Conservation (phyloP, 148 eudicot species). For the Chenopodium suecicum region DNA sequence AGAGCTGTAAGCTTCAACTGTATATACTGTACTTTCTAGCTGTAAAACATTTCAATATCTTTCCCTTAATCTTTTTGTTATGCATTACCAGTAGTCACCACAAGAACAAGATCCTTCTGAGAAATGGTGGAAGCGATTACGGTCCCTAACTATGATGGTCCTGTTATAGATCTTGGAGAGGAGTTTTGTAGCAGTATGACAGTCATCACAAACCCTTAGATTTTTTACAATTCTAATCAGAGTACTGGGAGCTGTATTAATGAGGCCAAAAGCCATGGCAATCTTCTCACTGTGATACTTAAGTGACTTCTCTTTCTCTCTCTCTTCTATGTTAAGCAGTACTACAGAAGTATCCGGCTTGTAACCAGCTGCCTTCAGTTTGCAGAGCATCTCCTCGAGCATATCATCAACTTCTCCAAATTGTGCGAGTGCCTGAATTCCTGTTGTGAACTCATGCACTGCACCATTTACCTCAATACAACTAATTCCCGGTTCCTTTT, state of each 20-base stretch:
- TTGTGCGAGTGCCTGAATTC: constrained; percentile 46
- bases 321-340: constrained; percentile 27
- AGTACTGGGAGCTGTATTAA: constrained; percentile 28
- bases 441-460: constrained; percentile 48
- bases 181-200: constrained; percentile 37
- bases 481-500: constrained; percentile 61
- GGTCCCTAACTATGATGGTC: constrained; percentile 33
- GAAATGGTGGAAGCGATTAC: constrained; percentile 42
- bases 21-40: constrained; percentile 14
- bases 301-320: constrained; percentile 32
- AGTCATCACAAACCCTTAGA: constrained; percentile 39
- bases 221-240: constrained; percentile 40
- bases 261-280: constrained; percentile 39
- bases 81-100: constrained; percentile 36
- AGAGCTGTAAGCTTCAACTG: constrained; percentile 12
- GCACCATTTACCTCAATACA: constrained; percentile 50
- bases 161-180: constrained; percentile 36
- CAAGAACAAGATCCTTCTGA: constrained; percentile 38
- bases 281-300: constrained; percentile 40
- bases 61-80: too few species aligned
- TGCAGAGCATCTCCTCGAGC: constrained; percentile 44
- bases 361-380: constrained; percentile 45
- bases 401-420: constrained; percentile 33
- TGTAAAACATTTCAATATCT: neutral
- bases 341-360: constrained; percentile 31